Evolutionary conservation across 2,329 filamentous ascomycete species (phyloP).

Genomic region (Ascocoryne sarcoides): DNA sequence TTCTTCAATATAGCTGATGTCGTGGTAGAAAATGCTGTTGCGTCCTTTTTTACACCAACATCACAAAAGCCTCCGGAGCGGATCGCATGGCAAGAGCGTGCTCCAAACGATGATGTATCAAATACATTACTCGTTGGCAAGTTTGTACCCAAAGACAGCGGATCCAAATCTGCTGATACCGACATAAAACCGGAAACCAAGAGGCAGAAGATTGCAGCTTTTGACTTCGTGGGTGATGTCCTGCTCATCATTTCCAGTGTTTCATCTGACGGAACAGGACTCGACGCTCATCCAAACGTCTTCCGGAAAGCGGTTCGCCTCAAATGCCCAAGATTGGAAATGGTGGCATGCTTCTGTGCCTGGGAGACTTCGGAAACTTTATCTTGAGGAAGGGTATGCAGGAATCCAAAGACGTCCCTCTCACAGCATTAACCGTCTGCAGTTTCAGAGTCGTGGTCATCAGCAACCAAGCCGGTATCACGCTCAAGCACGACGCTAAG

Average conservation of each 20-base stretch:
- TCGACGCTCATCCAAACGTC: conserved; percentile 75
- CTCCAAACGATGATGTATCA: conserved; percentile 39
- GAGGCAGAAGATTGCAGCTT: conserved; percentile 58
- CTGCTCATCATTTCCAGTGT: too few relatives aligned
- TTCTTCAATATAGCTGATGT: conserved; percentile 9
- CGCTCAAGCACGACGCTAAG: conserved; percentile 65
- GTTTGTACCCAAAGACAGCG: conserved; percentile 39
- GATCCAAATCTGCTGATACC: background rate
- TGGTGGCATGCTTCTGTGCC: conserved; percentile 82
- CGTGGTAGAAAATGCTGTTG: conserved; percentile 55
- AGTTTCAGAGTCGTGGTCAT: conserved; percentile 72
- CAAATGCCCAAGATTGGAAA: conserved; percentile 73
- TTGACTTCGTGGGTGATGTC: conserved; percentile 48
- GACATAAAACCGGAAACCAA: conserved; percentile 19
- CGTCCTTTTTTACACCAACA: conserved; percentile 78
- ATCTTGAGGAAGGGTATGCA: conserved; percentile 54
- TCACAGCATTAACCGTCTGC: conserved; percentile 3
- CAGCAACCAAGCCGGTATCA: conserved; percentile 83
- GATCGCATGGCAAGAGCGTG: conserved; percentile 61
- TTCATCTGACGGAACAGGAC: too few relatives aligned
- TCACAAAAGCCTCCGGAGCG: conserved; percentile 78
- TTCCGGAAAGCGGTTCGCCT: conserved; percentile 72
- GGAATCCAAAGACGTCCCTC: background rate
- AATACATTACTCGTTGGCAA: conserved; percentile 66
- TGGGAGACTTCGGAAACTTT: conserved; percentile 53